Percentiles rank a stretch among this genome's conserved stretches.
phyloP scores from a whole-genome alignment of 2,329 filamentous ascomycete genomes.

The Diplodia scrobiculata region DNA sequence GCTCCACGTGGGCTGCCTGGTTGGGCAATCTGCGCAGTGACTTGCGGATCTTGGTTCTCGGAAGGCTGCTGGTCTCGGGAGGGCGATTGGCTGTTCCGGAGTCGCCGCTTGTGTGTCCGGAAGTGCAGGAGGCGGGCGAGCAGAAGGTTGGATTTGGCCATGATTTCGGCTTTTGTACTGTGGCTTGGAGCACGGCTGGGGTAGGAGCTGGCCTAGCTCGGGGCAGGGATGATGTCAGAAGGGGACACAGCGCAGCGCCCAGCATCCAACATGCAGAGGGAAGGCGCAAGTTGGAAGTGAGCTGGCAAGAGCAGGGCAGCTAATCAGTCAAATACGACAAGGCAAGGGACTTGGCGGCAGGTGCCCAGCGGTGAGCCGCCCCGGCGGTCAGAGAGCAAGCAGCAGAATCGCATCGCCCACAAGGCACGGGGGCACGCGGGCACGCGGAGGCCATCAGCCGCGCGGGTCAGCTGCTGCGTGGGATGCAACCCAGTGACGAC shows the following conservation, averaged over 20 bases:
- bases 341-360: not conserved
- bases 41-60: constrained; percentile 1
- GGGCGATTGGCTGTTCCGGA: not conserved
- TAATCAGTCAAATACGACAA: constrained; percentile 5
- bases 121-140: not conserved
- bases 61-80: not conserved
- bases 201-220: not conserved
- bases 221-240: not conserved
- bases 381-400: not conserved
- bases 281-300: not conserved
- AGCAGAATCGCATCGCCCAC: not conserved
- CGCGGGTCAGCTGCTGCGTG: constrained; percentile 12
- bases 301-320: not conserved
- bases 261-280: not conserved
- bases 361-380: not conserved
- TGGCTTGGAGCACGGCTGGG: constrained; percentile 25
- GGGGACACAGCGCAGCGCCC: constrained; percentile 1
- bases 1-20: constrained; percentile 25
- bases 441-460: not conserved
- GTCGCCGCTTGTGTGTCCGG: not conserved
- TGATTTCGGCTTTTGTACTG: not conserved
- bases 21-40: constrained; percentile 16
- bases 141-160: not conserved
- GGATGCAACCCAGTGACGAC: not conserved
- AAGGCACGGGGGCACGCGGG: not conserved